Percentiles rank a stretch among this genome's conserved stretches.
Conservation (phyloP, 108 stramenopile genomes). For the Nannochloropsis salina region DNA sequence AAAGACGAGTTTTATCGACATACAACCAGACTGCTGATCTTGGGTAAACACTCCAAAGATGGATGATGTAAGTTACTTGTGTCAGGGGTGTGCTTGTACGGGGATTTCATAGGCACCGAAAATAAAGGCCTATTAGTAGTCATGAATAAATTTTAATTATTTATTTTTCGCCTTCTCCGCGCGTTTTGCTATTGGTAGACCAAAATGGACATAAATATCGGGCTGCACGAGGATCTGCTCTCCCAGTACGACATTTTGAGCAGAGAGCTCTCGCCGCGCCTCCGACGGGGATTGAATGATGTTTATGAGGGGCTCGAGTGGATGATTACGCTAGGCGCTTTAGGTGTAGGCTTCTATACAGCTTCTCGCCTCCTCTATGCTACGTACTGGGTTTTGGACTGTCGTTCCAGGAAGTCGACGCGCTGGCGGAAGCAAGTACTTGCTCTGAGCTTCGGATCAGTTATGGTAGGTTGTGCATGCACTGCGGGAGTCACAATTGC, state of each 20-base stretch:
- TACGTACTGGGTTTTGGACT: neutral
- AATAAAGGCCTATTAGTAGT: neutral
- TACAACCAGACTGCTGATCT: no score
- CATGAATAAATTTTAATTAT: neutral
- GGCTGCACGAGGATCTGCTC: neutral
- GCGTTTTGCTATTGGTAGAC: neutral
- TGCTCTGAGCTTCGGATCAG: constrained; percentile 27
- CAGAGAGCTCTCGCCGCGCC: neutral
- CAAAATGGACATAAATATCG: neutral
- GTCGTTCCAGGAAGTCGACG: neutral
- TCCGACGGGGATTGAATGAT: neutral
- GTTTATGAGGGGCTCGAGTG: neutral
- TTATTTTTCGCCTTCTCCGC: neutral
- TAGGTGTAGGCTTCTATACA: neutral
- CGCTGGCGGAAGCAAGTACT: neutral
- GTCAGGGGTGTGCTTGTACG: no score
- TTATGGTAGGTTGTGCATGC: constrained; percentile 23
- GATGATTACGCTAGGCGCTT: neutral
- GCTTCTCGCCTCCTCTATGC: constrained; percentile 3
- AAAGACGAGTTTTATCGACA: no score
- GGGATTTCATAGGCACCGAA: no score
- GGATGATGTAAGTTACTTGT: no score
- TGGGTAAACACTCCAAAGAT: no score
- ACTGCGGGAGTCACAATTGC: neutral
- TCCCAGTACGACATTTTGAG: neutral